A percentile compares a stretch with the other conserved stretches of the same genome.
phyloP scores from a whole-genome alignment of 2,329 filamentous ascomycete genomes.

The Diaporthe longicolla region DNA sequence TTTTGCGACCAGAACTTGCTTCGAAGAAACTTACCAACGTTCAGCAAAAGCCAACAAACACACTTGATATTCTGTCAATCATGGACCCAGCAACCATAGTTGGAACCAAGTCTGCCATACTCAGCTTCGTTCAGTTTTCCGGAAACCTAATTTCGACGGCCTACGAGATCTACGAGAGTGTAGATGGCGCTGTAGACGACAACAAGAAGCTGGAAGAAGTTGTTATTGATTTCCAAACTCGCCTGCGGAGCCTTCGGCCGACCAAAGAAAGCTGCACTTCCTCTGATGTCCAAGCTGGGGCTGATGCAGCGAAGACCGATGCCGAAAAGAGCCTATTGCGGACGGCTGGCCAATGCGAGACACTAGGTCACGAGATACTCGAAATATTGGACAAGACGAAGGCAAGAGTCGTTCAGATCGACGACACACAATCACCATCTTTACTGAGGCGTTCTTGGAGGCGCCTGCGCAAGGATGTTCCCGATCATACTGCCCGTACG shows the following conservation, averaged over 20 bases:
- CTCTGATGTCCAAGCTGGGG: background rate
- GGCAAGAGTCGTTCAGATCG: background rate
- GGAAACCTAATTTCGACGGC: background rate
- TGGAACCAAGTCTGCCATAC: background rate
- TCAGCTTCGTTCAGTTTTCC: conserved; percentile 6
- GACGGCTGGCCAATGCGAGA: background rate
- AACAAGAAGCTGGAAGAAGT: conserved; percentile 1
- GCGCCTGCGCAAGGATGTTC: background rate
- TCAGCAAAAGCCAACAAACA: too few relatives aligned
- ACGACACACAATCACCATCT: background rate
- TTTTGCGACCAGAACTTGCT: too few relatives aligned
- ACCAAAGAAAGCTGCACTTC: background rate
- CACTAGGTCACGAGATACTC: background rate
- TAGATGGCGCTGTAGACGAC: background rate
- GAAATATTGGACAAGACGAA: background rate
- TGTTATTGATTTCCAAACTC: background rate
- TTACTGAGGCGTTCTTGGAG: background rate
- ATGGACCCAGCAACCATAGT: conserved; percentile 12
- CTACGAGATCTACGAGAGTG: background rate
- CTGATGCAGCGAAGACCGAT: background rate
- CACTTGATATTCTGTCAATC: background rate
- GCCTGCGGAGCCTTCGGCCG: background rate
- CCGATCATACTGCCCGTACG: background rate
- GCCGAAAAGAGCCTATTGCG: background rate
- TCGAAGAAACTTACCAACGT: too few relatives aligned